phyloP scores from a whole-genome alignment of 2,329 filamentous ascomycete species.

The Ampelomyces quisqualis region DNA sequence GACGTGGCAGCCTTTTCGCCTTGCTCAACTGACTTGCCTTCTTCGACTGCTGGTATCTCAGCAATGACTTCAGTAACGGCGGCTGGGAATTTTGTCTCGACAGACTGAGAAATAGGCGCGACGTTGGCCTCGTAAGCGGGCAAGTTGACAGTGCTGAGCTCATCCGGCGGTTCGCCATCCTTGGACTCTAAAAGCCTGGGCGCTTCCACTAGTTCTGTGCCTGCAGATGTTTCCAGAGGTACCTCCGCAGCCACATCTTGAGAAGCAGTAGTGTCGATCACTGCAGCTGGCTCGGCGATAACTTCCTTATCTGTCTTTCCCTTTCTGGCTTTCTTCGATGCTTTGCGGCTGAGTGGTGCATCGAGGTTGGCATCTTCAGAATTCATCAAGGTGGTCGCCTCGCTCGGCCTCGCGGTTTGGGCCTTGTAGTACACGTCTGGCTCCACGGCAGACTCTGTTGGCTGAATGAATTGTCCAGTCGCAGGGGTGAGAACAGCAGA shows the following conservation, averaged over 20 bases:
- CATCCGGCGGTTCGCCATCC: neutral
- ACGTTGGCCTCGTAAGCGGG: slow-evolving; percentile 1
- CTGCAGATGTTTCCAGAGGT: neutral
- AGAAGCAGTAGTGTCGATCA: neutral
- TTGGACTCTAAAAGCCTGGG: neutral
- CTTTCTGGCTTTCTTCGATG: slow-evolving; percentile 40
- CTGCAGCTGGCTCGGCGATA: neutral
- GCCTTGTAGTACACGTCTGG: neutral
- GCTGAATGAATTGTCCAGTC: no score
- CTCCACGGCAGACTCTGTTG: no score
- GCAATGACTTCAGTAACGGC: slow-evolving; percentile 6
- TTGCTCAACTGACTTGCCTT: slow-evolving; percentile 8
- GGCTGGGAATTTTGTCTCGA: slow-evolving; percentile 3
- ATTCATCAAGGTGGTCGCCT: neutral
- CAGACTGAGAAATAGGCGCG: neutral
- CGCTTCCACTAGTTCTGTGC: neutral
- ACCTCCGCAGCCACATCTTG: neutral
- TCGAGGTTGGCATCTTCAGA: slow-evolving; percentile 3
- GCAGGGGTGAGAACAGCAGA: no score
- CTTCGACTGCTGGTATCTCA: slow-evolving; percentile 5
- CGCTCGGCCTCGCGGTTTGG: no score
- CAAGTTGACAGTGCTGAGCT: neutral
- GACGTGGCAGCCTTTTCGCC: slow-evolving; percentile 14
- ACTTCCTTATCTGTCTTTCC: slow-evolving; percentile 26
- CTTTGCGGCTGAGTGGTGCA: slow-evolving; percentile 18